A percentile compares a stretch with the other conserved stretches of the same genome.
Conservation (phyloP, 2,329 filamentous ascomycete genomes). For the Zymoseptoria ardabiliae region DNA sequence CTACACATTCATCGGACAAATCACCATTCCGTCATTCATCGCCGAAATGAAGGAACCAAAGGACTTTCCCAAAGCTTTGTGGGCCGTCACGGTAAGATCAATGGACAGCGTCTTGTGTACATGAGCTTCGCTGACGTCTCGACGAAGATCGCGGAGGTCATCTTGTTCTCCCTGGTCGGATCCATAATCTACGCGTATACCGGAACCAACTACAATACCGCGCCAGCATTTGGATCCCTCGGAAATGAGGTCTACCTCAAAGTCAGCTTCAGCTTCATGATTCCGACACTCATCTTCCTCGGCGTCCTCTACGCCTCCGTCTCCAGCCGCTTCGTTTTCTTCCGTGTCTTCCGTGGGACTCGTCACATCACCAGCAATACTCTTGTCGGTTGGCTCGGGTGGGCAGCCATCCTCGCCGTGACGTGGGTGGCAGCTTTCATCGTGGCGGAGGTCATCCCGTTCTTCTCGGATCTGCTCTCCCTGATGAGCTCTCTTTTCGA, state of each 20-base stretch:
- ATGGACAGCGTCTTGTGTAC: neutral
- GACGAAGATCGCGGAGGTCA: conserved; percentile 62
- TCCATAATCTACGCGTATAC: conserved; percentile 78
- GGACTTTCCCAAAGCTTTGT: conserved; percentile 89
- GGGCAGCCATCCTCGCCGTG: conserved; percentile 64
- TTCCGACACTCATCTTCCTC: conserved; percentile 86
- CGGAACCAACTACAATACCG: conserved; percentile 80
- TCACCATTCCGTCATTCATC: conserved; percentile 89
- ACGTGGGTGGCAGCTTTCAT: conserved; percentile 88
- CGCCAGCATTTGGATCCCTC: conserved; percentile 80
- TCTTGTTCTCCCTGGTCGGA: conserved; percentile 79
- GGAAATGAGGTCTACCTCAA: conserved; percentile 72
- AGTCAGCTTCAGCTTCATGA: conserved; percentile 88
- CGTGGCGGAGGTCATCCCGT: conserved; percentile 87
- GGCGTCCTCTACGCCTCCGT: conserved; percentile 88
- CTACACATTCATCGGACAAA: conserved; percentile 94
- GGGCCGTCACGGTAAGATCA: conserved; percentile 61
- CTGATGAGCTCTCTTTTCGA: conserved; percentile 86
- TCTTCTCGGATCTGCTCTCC: conserved; percentile 71
- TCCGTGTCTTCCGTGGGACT: conserved; percentile 74
- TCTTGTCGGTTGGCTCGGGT: conserved; percentile 68
- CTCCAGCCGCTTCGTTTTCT: conserved; percentile 84
- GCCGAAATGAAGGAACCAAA: conserved; percentile 77
- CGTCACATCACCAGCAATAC: conserved; percentile 77
- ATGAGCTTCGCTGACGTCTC: neutral